Evolutionary conservation across 108 stramenopile genomes (phyloP).

Genomic region (Chaetoceros tenuissimus): DNA sequence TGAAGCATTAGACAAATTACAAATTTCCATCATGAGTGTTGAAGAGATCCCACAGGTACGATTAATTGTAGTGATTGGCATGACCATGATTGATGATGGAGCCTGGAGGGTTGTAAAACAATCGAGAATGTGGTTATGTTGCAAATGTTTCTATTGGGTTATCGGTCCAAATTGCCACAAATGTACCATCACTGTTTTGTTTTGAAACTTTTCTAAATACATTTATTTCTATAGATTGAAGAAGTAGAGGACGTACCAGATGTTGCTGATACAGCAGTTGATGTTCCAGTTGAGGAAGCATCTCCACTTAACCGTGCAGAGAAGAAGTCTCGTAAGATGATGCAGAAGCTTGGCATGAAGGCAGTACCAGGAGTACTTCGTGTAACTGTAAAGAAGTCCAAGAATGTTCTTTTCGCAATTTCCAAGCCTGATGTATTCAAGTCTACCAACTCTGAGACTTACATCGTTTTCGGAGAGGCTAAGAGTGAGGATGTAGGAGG

Average conservation of each 20-base stretch:
- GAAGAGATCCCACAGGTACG: no score
- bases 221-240: background rate
- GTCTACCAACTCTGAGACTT: conserved; percentile 88
- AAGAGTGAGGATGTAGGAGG: conserved; percentile 91
- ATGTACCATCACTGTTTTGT: no score
- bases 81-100: no score
- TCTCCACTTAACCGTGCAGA: conserved; percentile 87
- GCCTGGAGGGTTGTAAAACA: no score
- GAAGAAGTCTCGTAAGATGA: conserved; percentile 98
- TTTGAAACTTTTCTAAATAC: no score
- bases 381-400: conserved; percentile 97
- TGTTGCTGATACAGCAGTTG: background rate
- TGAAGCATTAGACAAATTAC: no score
- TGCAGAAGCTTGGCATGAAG: conserved; percentile 96
- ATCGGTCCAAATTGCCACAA: no score
- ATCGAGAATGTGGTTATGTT: no score
- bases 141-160: no score
- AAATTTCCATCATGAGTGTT: no score
- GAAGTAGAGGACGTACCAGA: background rate
- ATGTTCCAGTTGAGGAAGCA: background rate
- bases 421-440: conserved; percentile 94
- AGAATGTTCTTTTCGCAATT: conserved; percentile 94
- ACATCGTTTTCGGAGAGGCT: conserved; percentile 98
- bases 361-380: conserved; percentile 89
- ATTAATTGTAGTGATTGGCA: no score